phyloP scores from a whole-genome alignment of 495 filamentous ascomycete genomes.

The Aspergillus funiculosus region DNA sequence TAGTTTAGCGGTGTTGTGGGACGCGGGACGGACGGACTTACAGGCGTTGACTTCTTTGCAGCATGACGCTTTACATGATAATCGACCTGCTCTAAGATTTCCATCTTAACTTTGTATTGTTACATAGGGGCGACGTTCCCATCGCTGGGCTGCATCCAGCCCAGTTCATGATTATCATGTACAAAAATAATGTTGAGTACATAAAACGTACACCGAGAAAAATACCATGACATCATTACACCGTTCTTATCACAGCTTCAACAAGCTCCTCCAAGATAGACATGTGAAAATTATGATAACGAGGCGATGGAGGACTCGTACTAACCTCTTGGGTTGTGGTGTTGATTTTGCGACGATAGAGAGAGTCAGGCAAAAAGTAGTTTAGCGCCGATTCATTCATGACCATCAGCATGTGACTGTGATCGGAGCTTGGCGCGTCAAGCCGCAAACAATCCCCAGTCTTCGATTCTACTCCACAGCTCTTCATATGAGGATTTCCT shows the following conservation, averaged over 20 bases:
- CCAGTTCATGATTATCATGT: neutral
- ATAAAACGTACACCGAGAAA: neutral
- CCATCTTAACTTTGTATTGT: constrained; percentile 7
- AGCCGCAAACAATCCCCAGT: neutral
- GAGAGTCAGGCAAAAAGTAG: constrained; percentile 1
- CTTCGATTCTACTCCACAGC: no score
- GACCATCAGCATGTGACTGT: constrained; percentile 16
- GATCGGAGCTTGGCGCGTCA: constrained; percentile 6
- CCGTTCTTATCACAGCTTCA: neutral
- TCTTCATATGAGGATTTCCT: neutral
- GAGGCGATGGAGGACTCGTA: neutral
- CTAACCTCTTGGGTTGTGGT: no score
- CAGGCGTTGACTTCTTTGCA: constrained; percentile 11
- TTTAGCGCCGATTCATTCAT: constrained; percentile 7
- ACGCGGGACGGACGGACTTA: constrained; percentile 6
- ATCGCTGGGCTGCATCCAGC: neutral
- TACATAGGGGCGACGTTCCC: constrained; percentile 1
- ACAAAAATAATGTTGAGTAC: constrained; percentile 4
- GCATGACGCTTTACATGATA: constrained; percentile 10
- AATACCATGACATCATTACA: constrained; percentile 11
- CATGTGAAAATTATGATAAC: constrained; percentile 9
- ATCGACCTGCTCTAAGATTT: neutral
- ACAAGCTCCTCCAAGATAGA: neutral
- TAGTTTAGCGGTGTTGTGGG: constrained; percentile 18
- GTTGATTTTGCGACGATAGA: no score